phyloP scores from a whole-genome alignment of 169 alveolate genomes.

The Plasmodium cynomolgi region DNA sequence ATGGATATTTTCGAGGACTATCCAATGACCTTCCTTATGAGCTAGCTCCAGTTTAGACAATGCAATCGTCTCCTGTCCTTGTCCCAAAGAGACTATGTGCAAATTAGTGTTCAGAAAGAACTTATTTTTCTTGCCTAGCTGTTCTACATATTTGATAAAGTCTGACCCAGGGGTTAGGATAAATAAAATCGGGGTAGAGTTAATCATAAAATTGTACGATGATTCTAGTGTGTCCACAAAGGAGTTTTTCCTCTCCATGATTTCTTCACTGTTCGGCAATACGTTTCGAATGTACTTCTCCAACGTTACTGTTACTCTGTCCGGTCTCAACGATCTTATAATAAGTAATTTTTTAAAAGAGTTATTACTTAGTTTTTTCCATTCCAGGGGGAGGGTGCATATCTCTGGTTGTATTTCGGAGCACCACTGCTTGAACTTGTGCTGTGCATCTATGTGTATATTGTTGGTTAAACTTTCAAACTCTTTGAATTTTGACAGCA shows the following conservation, averaged over 20 bases:
- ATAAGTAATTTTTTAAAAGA: conserved; percentile 96
- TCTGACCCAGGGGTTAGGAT: conserved; percentile 97
- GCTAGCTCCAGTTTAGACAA: conserved; percentile 92
- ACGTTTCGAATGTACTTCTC: conserved; percentile 92
- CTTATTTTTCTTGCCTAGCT: conserved; percentile 89
- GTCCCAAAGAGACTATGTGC: conserved; percentile 95
- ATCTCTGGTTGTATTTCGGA: conserved; percentile 96
- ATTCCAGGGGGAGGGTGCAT: conserved; percentile 95
- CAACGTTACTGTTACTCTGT: conserved; percentile 93
- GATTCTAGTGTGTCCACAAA: conserved; percentile 90
- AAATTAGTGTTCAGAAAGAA: conserved; percentile 88
- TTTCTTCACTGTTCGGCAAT: conserved; percentile 94
- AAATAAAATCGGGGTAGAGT: conserved; percentile 95
- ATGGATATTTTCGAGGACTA: conserved; percentile 95
- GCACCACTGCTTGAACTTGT: conserved; percentile 96
- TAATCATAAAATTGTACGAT: conserved; percentile 91
- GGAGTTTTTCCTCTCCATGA: conserved; percentile 92
- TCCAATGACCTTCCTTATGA: conserved; percentile 98
- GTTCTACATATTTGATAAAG: conserved; percentile 93
- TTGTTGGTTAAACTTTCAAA: conserved; percentile 93
- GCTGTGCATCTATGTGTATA: conserved; percentile 96
- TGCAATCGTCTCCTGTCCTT: conserved; percentile 95
- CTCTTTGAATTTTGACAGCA: conserved; percentile 92
- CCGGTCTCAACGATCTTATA: conserved; percentile 95
- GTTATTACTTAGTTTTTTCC: conserved; percentile 93